A percentile compares a stretch with the other conserved stretches of the same genome.
Evolutionary conservation across 768 basidiomycete species (phyloP).

Genomic region (Xerocomellus intermedius): DNA sequence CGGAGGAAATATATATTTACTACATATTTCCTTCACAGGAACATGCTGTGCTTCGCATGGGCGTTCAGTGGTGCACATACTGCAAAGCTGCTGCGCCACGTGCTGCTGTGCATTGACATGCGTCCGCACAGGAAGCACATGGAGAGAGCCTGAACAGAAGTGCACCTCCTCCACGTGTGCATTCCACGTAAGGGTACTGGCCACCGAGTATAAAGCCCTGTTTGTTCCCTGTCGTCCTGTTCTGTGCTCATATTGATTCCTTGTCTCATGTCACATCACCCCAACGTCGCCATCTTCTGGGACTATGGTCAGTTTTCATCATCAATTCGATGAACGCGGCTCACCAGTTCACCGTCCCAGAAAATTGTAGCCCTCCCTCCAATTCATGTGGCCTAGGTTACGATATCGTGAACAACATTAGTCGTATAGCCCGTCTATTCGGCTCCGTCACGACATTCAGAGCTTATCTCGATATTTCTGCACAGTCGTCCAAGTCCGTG

Average conservation of each 20-base stretch:
- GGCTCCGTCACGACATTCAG: slow-evolving; percentile 51
- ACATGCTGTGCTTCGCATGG: slow-evolving; percentile 18
- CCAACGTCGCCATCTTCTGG: slow-evolving; percentile 45
- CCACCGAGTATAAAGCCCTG: slow-evolving; percentile 24
- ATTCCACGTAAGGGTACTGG: slow-evolving; percentile 7
- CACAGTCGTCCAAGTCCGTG: slow-evolving; percentile 35
- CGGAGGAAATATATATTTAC: too few species aligned
- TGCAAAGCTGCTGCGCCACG: slow-evolving; percentile 3
- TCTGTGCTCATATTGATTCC: slow-evolving; percentile 9
- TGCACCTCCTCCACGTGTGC: slow-evolving; percentile 11
- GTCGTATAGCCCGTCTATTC: slow-evolving; percentile 43
- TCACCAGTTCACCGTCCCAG: slow-evolving; percentile 15
- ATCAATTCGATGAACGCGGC: background rate
- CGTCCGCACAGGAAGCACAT: slow-evolving; percentile 6
- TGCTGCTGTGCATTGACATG: too few species aligned
- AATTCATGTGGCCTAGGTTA: slow-evolving; percentile 37
- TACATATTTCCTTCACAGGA: slow-evolving; percentile 7
- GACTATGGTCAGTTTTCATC: slow-evolving; percentile 31
- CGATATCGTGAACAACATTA: slow-evolving; percentile 43
- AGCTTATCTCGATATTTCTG: slow-evolving; percentile 51
- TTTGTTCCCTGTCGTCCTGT: background rate
- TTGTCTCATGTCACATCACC: slow-evolving; percentile 33
- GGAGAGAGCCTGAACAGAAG: background rate
- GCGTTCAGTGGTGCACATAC: slow-evolving; percentile 14
- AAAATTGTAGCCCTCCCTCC: slow-evolving; percentile 33